Base-by-base conservation (phyloP, 1,284 basidiomycete species). In the Neonothopanus nambi region DNA sequence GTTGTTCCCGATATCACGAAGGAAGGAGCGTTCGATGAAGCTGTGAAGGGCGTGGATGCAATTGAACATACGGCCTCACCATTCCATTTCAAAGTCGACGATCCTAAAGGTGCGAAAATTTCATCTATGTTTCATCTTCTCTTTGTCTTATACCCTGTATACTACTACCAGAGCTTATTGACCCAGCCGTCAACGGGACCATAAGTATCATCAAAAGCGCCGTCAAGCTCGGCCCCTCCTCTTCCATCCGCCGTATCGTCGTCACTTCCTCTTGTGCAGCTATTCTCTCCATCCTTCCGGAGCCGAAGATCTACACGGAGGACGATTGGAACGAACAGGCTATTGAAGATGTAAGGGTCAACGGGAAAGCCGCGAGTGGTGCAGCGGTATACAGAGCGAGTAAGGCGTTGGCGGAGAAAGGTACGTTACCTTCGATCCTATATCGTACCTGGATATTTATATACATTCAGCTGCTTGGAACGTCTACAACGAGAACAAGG, bases 21-120 rank as follows among this genome's bases (percentile, higher is more conserved):
- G 69, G 74, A 79, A 8, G 82, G 81, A n/a, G 83, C 81, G 2
- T 89, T 89, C 59, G 85, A 89, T 61, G 81, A 86, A 39, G 84
- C 83, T 1, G 83, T 89, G 33, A 81, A 82, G 63, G 85, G 74
- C 1, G 80, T 89, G 1, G 79, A 84, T 57, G 85, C 73, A 5
- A 80, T 90, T 26, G 72, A 71, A 30, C 83, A 85, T 65, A 80
- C 73, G 3, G 82, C 82, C 0, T 81, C 79, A 3, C 82, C 82
- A 4, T 73, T 77, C 46, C 61, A 70, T 43, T 61, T 70, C 48
- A 61, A 64, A 15, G 57, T 62, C 5, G 65, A 67, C 20, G 69
- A 72, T 20, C 68, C 67, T 3, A 48, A 70, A 50, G 61, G 61
- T 64, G 20, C 5, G 36, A 37, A 9, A 33, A 3, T 11, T 9